These are phyloP conservation scores for Adenanthera pavonina DNA, from an alignment of 306 rosid genomes.

Conservation along the genomic window DNA sequence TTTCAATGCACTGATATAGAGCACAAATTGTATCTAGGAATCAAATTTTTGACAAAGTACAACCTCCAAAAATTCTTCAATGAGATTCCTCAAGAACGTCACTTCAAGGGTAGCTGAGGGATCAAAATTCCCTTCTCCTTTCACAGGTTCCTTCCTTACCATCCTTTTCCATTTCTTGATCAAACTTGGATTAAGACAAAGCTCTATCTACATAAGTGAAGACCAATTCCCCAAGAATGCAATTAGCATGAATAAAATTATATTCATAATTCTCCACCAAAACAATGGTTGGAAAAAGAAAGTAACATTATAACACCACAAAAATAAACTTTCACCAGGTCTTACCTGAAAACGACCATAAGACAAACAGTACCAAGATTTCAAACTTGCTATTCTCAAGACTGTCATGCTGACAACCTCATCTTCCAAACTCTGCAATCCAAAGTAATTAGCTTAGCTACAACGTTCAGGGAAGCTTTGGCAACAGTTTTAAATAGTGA, in stretches of 20 bases:
- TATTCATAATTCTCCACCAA: conserved; percentile 23
- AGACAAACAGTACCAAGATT: conserved; percentile 92
- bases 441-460: conserved; percentile 28
- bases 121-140: conserved; percentile 64
- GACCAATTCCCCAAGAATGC: conserved; percentile 26
- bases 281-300: conserved; percentile 20
- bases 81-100: conserved; percentile 76
- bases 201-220: conserved; percentile 76
- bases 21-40: not conserved
- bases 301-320: conserved; percentile 21
- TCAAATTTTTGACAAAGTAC: conserved; percentile 34
- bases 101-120: conserved; percentile 75
- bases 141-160: conserved; percentile 74
- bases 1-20: conserved; percentile 15
- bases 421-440: conserved; percentile 93
- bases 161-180: conserved; percentile 96
- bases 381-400: conserved; percentile 83
- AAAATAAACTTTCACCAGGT: not conserved
- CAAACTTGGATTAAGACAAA: conserved; percentile 81
- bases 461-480: conserved; percentile 3
- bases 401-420: conserved; percentile 87
- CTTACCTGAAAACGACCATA: conserved; percentile 96
- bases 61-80: conserved; percentile 94
- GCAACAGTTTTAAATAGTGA: conserved; percentile 18
- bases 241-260: conserved; percentile 31